A percentile compares a stretch with the other conserved stretches of the same genome.
These are phyloP conservation scores for Eucalyptus brandiana DNA, from an alignment of 345 rosid species.

Conservation along the genomic window DNA sequence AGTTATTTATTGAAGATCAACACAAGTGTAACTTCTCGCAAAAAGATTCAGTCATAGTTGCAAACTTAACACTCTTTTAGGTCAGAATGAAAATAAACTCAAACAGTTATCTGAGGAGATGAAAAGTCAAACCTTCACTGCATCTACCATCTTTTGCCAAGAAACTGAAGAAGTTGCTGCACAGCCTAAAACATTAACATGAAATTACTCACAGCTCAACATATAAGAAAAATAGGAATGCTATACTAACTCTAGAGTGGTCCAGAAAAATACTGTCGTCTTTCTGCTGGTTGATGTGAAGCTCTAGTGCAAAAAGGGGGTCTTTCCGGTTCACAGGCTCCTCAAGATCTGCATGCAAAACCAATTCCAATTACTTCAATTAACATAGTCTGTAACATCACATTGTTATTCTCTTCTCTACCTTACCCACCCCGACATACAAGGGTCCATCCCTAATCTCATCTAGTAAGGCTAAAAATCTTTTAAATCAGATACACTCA, in stretches of 20 bases:
- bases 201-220: background rate
- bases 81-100: background rate
- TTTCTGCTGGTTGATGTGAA: conserved; percentile 12
- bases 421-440: background rate
- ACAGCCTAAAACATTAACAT: conserved; percentile 14
- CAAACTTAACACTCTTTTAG: background rate
- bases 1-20: background rate
- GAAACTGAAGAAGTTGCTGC: conserved; percentile 6
- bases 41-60: background rate
- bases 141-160: conserved; percentile 60
- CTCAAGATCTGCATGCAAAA: conserved; percentile 30
- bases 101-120: background rate
- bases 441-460: background rate
- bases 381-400: background rate
- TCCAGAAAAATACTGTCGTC: conserved; percentile 10
- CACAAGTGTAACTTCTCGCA: background rate
- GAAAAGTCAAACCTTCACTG: conserved; percentile 34
- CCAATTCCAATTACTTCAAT: background rate
- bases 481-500: background rate
- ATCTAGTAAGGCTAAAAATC: background rate
- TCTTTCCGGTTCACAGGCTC: conserved; percentile 23
- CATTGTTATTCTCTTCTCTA: background rate
- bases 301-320: conserved; percentile 38
- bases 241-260: background rate
- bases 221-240: background rate